Evolutionary conservation across 1,139 yeast genomes (phyloP), one percentile per base, ranked within the genome.

Genomic region (Pichia sp.): DNA sequence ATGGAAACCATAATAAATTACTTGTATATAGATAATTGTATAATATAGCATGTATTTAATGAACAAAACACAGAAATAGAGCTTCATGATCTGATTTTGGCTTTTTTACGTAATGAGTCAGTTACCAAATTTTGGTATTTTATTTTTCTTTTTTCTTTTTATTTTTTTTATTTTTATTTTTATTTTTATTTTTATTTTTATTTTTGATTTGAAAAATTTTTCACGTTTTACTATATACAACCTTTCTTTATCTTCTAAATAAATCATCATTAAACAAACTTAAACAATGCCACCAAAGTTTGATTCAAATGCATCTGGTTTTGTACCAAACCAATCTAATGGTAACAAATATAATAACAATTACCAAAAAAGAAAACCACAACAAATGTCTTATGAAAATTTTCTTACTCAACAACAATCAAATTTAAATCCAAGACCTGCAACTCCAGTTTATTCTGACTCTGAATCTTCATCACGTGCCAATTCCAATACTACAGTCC

Each of bases 201-300:
- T 33, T 33, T n/a, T n/a, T 19, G 42, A 25, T 39, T 9, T 39
- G 42, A 39, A 39, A 39, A 39, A 22, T 39, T 39, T 39, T 39
- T 39, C 42, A 39, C 33, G 4, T 22, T 22, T 22, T 34, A 22
- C n/a, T 14, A n/a, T 3, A n/a, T 10, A 29, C 19, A 29, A 5
- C 30, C 39, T 19, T 14, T 19, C 27, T 16, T 27, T n/a, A 34
- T 34, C 38, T n/a, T 36, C 11, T 4, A 11, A 4, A 19, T 18
- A 36, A 36, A 3, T 11, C 14, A 36, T 11, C 41, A 10, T 2
- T 19, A 36, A 19, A 11, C 41, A 18, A 36, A 36, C 25, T 3
- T 19, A 18, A 16, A 47, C 31, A 36, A 63, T 62, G 66, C 68
- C 69, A 44, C 68, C 68, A 30, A 65, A 60, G 53, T 63, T 60